Base-by-base conservation (phyloP, 2,329 filamentous ascomycete species). In the Botrytis aclada region DNA sequence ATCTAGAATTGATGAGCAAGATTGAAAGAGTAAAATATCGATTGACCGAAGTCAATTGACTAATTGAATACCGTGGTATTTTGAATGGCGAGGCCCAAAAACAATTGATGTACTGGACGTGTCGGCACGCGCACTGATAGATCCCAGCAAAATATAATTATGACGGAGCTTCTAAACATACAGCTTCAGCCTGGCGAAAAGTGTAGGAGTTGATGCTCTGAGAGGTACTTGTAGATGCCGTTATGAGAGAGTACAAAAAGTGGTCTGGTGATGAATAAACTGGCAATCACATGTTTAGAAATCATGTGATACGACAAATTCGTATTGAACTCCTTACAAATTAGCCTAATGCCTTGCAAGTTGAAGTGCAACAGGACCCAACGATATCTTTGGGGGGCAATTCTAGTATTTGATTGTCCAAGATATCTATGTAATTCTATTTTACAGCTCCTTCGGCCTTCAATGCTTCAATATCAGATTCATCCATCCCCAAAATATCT, bases 401-500 rank as follows among this genome's bases (percentile, higher is more conserved):
- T 34, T 32, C 9, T 69, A 32, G n/a, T 16, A 56, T 69, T 41
- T 29, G 16, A 43, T 43, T 56, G 29, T 43, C 25, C 16, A 41
- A 22, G 47, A 64, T 51, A 34, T 70, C 58, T 72, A 47, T 61
- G 64, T 70, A 41, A 7, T 34, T 76, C 72, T 82, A 89, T 74
- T 85, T 85, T 47, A 97, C 84, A 3, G 93, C 89, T 0, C 93
- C 93, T 67, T 89, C 87, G 45, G 85, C 83, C 78, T 86, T 92
- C 76, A 97, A 81, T 16, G 81, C 83, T 58, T 85, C 81, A 71
- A 97, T 91, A 67, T 91, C 86, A 0, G 82, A 82, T 64, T 85
- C 82, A 25, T 83, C 85, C 76, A 93, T 84, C 0, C 90, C 89
- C 29, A 96, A 82, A 34, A 94, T 80, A 37, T 88, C 86, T 32